Conservation (phyloP, 176 grass and related monocot species). For the Cenchrus americanus region DNA sequence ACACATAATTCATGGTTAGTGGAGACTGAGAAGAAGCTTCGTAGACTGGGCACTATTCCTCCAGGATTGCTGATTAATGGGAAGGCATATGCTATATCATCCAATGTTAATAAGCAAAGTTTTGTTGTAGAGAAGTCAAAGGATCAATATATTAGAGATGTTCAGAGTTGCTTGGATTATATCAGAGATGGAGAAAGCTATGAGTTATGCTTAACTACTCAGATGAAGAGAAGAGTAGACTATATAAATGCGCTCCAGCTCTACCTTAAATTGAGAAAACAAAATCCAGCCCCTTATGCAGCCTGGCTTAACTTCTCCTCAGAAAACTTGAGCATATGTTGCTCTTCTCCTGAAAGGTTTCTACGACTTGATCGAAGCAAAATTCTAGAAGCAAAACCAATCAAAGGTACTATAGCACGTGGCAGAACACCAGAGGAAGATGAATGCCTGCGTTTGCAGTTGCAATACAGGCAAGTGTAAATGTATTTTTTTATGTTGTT, state of each 20-base stretch:
- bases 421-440: conserved; percentile 89
- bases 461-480: conserved; percentile 83
- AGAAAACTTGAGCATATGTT: conserved; percentile 83
- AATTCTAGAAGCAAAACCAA: conserved; percentile 94
- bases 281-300: conserved; percentile 95
- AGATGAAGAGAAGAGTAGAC: conserved; percentile 69
- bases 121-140: conserved; percentile 85
- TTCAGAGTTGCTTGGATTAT: conserved; percentile 68
- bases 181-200: conserved; percentile 95
- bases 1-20: conserved; percentile 63
- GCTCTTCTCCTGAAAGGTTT: conserved; percentile 95
- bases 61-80: conserved; percentile 37
- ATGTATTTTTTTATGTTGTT: not conserved
- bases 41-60: conserved; percentile 52
- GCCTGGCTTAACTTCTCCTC: conserved; percentile 94
- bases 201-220: conserved; percentile 92
- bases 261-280: conserved; percentile 76
- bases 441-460: conserved; percentile 74
- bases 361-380: conserved; percentile 62
- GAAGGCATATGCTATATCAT: conserved; percentile 42
- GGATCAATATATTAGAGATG: conserved; percentile 80
- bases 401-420: conserved; percentile 93
- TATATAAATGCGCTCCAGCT: conserved; percentile 65
- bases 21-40: conserved; percentile 81
- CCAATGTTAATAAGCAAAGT: conserved; percentile 46